Evolutionary conservation across 2,329 filamentous ascomycete species (phyloP).

Genomic region (Diplodia corticola): DNA sequence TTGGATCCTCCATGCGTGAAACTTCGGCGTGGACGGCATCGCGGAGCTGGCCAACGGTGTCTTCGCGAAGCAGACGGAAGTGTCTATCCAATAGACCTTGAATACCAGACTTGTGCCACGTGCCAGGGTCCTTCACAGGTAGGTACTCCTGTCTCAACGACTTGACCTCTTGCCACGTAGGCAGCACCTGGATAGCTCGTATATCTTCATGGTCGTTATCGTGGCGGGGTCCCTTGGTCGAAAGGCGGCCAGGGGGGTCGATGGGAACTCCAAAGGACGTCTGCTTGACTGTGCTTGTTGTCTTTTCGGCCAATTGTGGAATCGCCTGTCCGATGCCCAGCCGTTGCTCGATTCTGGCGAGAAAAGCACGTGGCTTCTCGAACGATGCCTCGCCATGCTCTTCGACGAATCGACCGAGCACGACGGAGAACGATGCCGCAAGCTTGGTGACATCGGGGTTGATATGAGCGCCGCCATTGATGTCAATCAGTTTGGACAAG

Average conservation of each 20-base stretch:
- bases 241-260: conserved; percentile 31
- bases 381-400: neutral
- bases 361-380: neutral
- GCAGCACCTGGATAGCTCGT: conserved; percentile 34
- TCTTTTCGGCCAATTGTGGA: neutral
- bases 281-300: neutral
- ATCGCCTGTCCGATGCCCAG: conserved; percentile 14
- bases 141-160: conserved; percentile 43
- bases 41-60: conserved; percentile 55
- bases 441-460: conserved; percentile 27
- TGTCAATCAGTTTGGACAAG: conserved; percentile 29
- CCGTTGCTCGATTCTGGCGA: conserved; percentile 12
- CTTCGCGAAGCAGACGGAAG: conserved; percentile 58
- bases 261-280: neutral
- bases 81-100: conserved; percentile 54
- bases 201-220: conserved; percentile 40
- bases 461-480: conserved; percentile 29
- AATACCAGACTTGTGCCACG: conserved; percentile 17
- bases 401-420: neutral
- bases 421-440: conserved; percentile 1
- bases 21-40: conserved; percentile 37
- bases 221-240: conserved; percentile 26
- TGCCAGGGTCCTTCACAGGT: conserved; percentile 26
- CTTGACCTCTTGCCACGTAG: conserved; percentile 35
- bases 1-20: conserved; percentile 1